Evolutionary conservation across 805 yeast species (phyloP).

Genomic region (Starmerella bombi): DNA sequence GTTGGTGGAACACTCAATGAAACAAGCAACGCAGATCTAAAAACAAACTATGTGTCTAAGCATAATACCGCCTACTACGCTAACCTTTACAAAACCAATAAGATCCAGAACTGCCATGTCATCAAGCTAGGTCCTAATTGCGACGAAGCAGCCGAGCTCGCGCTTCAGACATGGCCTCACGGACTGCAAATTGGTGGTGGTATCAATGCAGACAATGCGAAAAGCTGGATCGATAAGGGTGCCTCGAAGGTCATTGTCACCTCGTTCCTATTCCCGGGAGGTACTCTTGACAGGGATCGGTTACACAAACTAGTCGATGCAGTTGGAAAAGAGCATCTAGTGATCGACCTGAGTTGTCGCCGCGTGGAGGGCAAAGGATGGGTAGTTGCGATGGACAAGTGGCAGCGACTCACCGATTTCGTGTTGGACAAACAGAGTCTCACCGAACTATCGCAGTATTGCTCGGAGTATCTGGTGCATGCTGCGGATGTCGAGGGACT

Average conservation of each 20-base stretch:
- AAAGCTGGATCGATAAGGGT: constrained; percentile 58
- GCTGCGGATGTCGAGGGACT: constrained; percentile 99
- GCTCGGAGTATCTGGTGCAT: constrained; percentile 81
- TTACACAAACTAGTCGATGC: constrained; percentile 36
- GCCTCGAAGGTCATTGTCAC: constrained; percentile 89
- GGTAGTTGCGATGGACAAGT: constrained; percentile 95
- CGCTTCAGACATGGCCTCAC: constrained; percentile 60
- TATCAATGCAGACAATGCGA: constrained; percentile 59
- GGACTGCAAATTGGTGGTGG: constrained; percentile 89
- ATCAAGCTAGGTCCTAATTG: constrained; percentile 80
- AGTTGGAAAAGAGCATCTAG: constrained; percentile 56
- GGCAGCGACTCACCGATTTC: constrained; percentile 79
- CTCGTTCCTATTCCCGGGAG: constrained; percentile 73
- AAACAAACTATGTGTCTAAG: constrained; percentile 68
- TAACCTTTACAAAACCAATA: constrained; percentile 43
- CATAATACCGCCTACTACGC: constrained; percentile 69
- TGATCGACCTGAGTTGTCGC: constrained; percentile 83
- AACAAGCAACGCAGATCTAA: constrained; percentile 29
- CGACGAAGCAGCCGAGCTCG: constrained; percentile 69
- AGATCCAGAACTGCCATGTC: constrained; percentile 73
- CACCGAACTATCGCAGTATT: constrained; percentile 42
- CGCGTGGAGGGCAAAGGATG: constrained; percentile 37
- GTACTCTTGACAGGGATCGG: constrained; percentile 39
- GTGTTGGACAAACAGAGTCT: constrained; percentile 44
- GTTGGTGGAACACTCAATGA: constrained; percentile 75